A percentile compares a stretch with the other conserved stretches of the same genome.
These are phyloP conservation scores for Rhizophagus prolifer DNA, from an alignment of 192 early-diverging fungal genomes.

Conservation along the genomic window DNA sequence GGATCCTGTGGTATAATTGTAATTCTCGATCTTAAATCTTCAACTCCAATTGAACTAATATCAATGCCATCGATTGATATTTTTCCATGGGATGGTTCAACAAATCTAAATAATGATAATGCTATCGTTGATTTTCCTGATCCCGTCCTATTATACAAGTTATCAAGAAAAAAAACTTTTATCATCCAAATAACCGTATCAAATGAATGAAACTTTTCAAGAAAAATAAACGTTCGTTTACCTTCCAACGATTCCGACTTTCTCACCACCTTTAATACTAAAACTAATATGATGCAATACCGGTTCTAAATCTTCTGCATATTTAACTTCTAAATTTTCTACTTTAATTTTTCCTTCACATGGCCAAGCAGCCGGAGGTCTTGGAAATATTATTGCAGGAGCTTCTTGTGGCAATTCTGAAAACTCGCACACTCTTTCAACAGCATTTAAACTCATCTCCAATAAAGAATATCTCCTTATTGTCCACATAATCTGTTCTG, in stretches of 20 bases:
- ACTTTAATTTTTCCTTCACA: conserved; percentile 69
- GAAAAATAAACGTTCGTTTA: neutral
- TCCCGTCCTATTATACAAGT: conserved; percentile 59
- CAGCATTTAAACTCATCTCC: conserved; percentile 84
- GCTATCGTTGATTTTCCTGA: conserved; percentile 83
- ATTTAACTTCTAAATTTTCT: conserved; percentile 69
- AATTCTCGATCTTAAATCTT: conserved; percentile 74
- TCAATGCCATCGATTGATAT: conserved; percentile 82
- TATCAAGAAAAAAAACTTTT: neutral
- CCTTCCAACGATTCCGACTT: conserved; percentile 88
- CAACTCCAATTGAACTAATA: conserved; percentile 67
- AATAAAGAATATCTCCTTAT: conserved; percentile 71
- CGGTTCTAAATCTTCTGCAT: conserved; percentile 65
- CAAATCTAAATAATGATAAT: conserved; percentile 76
- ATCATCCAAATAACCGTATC: neutral
- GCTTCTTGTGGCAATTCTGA: conserved; percentile 74
- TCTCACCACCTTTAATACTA: conserved; percentile 59
- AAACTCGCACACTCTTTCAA: conserved; percentile 87
- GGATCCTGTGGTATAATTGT: conserved; percentile 86
- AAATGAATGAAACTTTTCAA: neutral
- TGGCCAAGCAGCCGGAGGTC: conserved; percentile 59
- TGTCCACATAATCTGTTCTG: conserved; percentile 74
- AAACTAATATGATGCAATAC: conserved; percentile 78
- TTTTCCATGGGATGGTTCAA: conserved; percentile 65
- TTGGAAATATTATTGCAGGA: conserved; percentile 12